phyloP scores from a whole-genome alignment of 495 filamentous ascomycete genomes.

The Xylaria cubensis region DNA sequence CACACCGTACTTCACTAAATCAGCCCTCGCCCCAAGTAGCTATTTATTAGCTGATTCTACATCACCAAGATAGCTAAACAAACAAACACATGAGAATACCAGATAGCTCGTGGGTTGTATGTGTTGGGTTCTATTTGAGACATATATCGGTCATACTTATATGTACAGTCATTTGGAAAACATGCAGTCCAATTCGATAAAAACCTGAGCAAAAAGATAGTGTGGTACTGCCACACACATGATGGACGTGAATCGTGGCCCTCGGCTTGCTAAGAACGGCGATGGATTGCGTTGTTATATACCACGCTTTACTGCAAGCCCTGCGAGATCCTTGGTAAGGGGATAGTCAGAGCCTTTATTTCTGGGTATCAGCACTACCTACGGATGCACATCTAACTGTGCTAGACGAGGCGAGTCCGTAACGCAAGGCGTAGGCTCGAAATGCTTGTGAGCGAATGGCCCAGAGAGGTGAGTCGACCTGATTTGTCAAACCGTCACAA shows the following conservation, averaged over 20 bases:
- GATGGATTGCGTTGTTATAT: neutral
- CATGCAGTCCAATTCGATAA: neutral
- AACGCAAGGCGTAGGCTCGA: constrained; percentile 24
- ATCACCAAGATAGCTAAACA: neutral
- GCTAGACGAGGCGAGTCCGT: constrained; percentile 24
- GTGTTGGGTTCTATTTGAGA: neutral
- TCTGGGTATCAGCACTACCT: constrained; percentile 37
- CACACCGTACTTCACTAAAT: too few relatives aligned
- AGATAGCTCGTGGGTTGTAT: neutral
- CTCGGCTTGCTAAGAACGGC: neutral
- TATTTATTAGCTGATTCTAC: neutral
- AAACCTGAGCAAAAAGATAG: neutral
- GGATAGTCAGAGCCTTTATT: constrained; percentile 38
- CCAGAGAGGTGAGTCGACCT: neutral
- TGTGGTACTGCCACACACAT: neutral
- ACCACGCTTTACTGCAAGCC: constrained; percentile 4
- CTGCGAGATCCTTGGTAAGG: neutral
- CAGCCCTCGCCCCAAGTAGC: neutral
- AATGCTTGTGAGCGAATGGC: constrained; percentile 3
- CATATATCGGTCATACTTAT: neutral
- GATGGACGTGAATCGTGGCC: neutral
- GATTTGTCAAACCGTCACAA: neutral
- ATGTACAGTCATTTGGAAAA: neutral
- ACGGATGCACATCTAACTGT: constrained; percentile 26
- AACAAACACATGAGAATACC: neutral